Conservation (phyloP, 2,329 filamentous ascomycete species). For the Fusarium sp. region DNA sequence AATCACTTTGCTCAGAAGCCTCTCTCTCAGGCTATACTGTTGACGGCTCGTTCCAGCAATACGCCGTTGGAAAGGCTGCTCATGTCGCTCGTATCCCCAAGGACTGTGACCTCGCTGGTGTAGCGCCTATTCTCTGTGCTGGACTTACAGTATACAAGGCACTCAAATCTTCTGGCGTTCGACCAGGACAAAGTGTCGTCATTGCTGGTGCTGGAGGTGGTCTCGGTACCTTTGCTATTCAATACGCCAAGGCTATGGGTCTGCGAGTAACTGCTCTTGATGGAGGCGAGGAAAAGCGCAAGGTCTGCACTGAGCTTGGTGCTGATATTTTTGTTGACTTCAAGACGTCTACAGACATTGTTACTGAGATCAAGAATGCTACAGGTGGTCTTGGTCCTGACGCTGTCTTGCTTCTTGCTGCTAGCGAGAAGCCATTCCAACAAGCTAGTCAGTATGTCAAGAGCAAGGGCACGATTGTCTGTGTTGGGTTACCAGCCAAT, state of each 20-base stretch:
- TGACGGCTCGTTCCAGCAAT: slow-evolving; percentile 91
- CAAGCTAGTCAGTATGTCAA: slow-evolving; percentile 88
- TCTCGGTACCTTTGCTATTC: slow-evolving; percentile 78
- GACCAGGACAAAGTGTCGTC: slow-evolving; percentile 80
- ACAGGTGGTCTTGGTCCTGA: slow-evolving; percentile 83
- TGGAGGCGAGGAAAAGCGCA: slow-evolving; percentile 81
- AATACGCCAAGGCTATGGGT: slow-evolving; percentile 92
- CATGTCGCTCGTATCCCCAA: slow-evolving; percentile 84
- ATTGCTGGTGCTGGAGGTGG: slow-evolving; percentile 87
- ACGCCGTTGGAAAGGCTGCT: slow-evolving; percentile 83
- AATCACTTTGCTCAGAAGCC: slow-evolving; percentile 81
- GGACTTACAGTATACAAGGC: slow-evolving; percentile 89
- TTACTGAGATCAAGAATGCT: slow-evolving; percentile 78
- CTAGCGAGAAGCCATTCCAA: slow-evolving; percentile 90
- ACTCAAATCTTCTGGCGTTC: slow-evolving; percentile 79
- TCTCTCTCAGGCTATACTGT: slow-evolving; percentile 88
- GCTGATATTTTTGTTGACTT: slow-evolving; percentile 83
- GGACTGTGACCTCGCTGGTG: slow-evolving; percentile 76
- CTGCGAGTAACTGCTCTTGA: slow-evolving; percentile 82
- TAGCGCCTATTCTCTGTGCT: slow-evolving; percentile 84
- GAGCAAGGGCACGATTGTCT: slow-evolving; percentile 81
- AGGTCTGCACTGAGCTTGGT: slow-evolving; percentile 76
- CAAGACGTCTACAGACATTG: slow-evolving; percentile 76
- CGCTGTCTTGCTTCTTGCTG: slow-evolving; percentile 85
- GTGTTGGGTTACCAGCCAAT: slow-evolving; percentile 86